phyloP scores from a whole-genome alignment of 306 rosid species.

The Acacia acuminata region DNA sequence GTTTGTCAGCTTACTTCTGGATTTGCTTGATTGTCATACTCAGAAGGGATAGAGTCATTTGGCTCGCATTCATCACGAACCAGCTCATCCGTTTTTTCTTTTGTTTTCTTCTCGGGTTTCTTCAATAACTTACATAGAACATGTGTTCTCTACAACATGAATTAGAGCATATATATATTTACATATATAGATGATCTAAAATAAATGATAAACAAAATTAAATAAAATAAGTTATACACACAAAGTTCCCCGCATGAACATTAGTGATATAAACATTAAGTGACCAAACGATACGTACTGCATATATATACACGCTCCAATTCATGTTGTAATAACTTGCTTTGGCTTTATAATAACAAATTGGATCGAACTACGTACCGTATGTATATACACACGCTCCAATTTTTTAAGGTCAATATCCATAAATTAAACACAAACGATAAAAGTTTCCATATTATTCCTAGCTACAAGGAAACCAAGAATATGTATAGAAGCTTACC shows the following conservation, averaged over 20 bases:
- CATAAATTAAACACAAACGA: background rate
- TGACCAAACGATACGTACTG: background rate
- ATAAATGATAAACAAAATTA: too few relatives aligned
- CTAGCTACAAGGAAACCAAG: background rate
- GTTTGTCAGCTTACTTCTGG: slow-evolving; percentile 41
- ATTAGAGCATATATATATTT: background rate
- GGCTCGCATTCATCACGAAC: slow-evolving; percentile 12
- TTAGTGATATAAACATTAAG: background rate
- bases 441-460: background rate
- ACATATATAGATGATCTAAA: too few relatives aligned
- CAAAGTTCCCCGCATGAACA: too few relatives aligned
- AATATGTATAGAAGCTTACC: slow-evolving; percentile 20
- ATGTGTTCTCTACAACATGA: slow-evolving; percentile 32
- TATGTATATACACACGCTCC: too few relatives aligned
- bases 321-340: too few relatives aligned
- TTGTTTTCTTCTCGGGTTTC: background rate
- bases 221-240: too few relatives aligned
- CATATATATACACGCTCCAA: too few relatives aligned
- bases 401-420: background rate
- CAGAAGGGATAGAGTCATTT: background rate
- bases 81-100: background rate
- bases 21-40: background rate
- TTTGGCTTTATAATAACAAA: too few relatives aligned
- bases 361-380: too few relatives aligned
- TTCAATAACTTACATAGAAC: slow-evolving; percentile 47